A percentile compares a stretch with the other conserved stretches of the same genome.
Conservation (phyloP, 345 rosid species). For the Eucalyptus albens region DNA sequence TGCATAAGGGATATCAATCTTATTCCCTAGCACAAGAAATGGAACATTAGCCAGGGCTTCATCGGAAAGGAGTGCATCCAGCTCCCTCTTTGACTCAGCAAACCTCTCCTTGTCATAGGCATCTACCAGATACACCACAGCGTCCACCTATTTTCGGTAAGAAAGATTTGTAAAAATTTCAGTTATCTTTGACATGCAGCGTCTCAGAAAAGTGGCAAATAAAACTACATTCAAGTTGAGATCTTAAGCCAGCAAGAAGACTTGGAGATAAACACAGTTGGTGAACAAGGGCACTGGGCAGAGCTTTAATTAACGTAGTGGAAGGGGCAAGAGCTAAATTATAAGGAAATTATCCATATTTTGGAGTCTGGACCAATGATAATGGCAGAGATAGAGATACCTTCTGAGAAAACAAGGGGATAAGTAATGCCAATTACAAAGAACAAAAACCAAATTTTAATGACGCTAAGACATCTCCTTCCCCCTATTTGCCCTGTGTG, state of each 20-base stretch:
- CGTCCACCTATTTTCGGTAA: conserved; percentile 21
- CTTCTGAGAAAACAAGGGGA: neutral
- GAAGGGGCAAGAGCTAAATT: neutral
- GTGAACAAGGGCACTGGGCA: neutral
- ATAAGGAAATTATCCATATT: neutral
- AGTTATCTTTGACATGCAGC: neutral
- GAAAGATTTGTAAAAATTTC: neutral
- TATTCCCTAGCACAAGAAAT: conserved; percentile 47
- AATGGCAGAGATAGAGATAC: neutral
- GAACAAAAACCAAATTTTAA: neutral
- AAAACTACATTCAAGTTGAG: neutral
- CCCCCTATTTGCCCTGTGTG: neutral
- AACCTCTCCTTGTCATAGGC: conserved; percentile 54
- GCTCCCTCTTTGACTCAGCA: conserved; percentile 43
- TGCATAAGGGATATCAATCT: conserved; percentile 47
- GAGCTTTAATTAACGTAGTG: neutral
- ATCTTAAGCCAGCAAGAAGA: neutral
- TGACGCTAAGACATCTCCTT: neutral
- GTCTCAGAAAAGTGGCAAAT: neutral
- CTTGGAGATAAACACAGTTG: neutral
- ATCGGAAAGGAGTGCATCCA: conserved; percentile 46
- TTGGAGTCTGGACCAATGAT: neutral
- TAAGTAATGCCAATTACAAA: neutral
- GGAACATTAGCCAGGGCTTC: conserved; percentile 40
- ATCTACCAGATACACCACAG: conserved; percentile 53